Conservation (phyloP, 495 filamentous ascomycete genomes). For the Penicillium malachiteum region DNA sequence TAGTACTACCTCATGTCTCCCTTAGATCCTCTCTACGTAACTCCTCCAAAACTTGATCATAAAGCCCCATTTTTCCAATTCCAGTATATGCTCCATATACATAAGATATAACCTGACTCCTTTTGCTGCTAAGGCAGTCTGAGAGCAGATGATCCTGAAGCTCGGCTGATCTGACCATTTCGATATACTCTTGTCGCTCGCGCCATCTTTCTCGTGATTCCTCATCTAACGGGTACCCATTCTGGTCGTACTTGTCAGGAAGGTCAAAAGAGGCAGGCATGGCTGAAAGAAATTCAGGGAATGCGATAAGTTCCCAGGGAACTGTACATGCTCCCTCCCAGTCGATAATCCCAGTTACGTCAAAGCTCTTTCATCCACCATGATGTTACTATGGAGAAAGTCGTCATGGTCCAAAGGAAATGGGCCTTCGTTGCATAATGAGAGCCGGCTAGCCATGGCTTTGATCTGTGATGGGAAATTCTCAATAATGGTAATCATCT, state of each 20-base stretch:
- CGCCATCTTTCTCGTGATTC: constrained; percentile 1
- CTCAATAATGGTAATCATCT: constrained; percentile 1
- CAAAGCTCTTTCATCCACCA: constrained; percentile 24
- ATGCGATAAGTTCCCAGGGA: constrained; percentile 20
- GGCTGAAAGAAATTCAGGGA: constrained; percentile 2
- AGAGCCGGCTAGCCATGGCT: constrained; percentile 6
- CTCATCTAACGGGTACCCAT: constrained; percentile 3
- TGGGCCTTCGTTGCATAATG: constrained; percentile 6
- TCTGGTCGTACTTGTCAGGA: background rate
- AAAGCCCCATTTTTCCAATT: constrained; percentile 6
- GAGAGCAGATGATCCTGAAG: constrained; percentile 7
- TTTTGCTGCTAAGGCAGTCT: constrained; percentile 3
- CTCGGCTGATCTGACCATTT: constrained; percentile 8
- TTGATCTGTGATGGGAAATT: constrained; percentile 9
- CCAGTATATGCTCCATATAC: constrained; percentile 6
- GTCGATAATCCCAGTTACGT: constrained; percentile 31
- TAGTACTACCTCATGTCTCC: too few species aligned
- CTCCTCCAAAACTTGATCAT: constrained; percentile 3
- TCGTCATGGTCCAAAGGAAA: constrained; percentile 25
- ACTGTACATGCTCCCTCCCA: constrained; percentile 33
- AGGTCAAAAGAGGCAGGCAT: constrained; percentile 3
- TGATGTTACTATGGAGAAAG: constrained; percentile 36
- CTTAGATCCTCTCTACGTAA: background rate
- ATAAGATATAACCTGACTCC: constrained; percentile 8
- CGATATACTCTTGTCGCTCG: constrained; percentile 8